Base-by-base conservation (phyloP, 2,329 filamentous ascomycete genomes). In the Hypoxylon sp. region DNA sequence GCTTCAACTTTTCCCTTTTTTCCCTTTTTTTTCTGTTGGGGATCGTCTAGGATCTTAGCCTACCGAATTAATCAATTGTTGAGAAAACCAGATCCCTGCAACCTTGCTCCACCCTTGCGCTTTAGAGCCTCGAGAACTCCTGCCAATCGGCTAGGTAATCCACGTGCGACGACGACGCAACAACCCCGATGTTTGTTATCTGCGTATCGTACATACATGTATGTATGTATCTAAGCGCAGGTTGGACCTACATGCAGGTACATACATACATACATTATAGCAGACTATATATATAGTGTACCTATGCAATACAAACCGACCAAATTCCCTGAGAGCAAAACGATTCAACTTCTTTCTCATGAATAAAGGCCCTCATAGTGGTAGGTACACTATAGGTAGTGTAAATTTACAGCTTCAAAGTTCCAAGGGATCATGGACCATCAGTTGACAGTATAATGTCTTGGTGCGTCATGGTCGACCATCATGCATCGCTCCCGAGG, bases 61-160 rank as follows among this genome's bases (percentile, higher is more conserved):
- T 69, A 61, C 63, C 50, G 61, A 64, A 57, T 46, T 61, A 32
- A 67, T 67, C 67, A 69, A 69, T 69, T 69, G 67, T 69, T 69
- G 67, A 69, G 67, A 49, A 54, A 42, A 26, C 46, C 26, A 67
- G 64, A 69, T 69, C 67, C 64, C 44, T 69, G 63, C 36, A 53
- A 56, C 56, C 45, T 16, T 62, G 46, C 28, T 56, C 50, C 44
- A 52, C 51, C 30, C 42, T 28, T 5, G 11, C 18, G 33, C 44
- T 28, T 30, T 20, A 18, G 26, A 51, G 32, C 38, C 54, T 53
- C 40, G 53, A 58, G 16, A 49, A 56, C n/a, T 63, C 49, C 50
- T 63, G 22, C 63, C 63, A 66, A 61, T 59, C 52, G 56, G 60
- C 52, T 61, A 40, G 16, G 36, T 18, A 40, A 49, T 61, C 60